Evolutionary conservation across 169 alveolate genomes (phyloP).

Genomic region (Plasmodium relictum): DNA sequence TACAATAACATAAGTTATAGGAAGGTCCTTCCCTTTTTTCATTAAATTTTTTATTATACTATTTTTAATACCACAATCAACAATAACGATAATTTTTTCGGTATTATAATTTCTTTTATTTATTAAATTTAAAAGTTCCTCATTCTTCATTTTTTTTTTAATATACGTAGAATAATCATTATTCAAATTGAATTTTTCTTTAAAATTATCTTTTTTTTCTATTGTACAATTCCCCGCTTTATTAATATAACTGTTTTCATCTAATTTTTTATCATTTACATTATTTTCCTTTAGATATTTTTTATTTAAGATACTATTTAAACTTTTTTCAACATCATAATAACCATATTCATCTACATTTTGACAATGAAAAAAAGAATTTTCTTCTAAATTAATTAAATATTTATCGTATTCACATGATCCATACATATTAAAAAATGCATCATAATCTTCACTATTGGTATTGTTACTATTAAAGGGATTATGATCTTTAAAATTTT

Average conservation of each 20-base stretch:
- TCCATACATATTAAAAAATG: slow-evolving; percentile 26
- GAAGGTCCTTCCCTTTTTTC: slow-evolving; percentile 53
- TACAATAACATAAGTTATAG: slow-evolving; percentile 81
- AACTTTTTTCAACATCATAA: slow-evolving; percentile 35
- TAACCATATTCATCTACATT: slow-evolving; percentile 67
- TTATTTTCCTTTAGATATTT: slow-evolving; percentile 6
- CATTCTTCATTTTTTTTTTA: slow-evolving; percentile 29
- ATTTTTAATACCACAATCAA: slow-evolving; percentile 91
- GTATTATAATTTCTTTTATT: slow-evolving; percentile 30
- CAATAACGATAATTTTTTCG: slow-evolving; percentile 85
- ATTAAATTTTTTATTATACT: slow-evolving; percentile 86
- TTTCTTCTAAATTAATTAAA: slow-evolving; percentile 52
- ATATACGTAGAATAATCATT: slow-evolving; percentile 34
- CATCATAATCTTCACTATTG: slow-evolving; percentile 29
- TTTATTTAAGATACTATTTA: not conserved
- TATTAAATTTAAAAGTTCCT: slow-evolving; percentile 43
- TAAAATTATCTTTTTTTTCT: not conserved
- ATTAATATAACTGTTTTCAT: not conserved
- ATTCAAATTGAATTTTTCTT: slow-evolving; percentile 11
- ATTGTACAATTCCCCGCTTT: not conserved
- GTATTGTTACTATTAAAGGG: not conserved
- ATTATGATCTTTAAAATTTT: slow-evolving; percentile 35
- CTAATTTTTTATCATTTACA: slow-evolving; percentile 60
- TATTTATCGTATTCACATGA: slow-evolving; percentile 56
- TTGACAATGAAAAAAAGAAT: slow-evolving; percentile 26